Evolutionary conservation across 495 filamentous ascomycete species (phyloP).

Genomic region (Xylaria cubensis): DNA sequence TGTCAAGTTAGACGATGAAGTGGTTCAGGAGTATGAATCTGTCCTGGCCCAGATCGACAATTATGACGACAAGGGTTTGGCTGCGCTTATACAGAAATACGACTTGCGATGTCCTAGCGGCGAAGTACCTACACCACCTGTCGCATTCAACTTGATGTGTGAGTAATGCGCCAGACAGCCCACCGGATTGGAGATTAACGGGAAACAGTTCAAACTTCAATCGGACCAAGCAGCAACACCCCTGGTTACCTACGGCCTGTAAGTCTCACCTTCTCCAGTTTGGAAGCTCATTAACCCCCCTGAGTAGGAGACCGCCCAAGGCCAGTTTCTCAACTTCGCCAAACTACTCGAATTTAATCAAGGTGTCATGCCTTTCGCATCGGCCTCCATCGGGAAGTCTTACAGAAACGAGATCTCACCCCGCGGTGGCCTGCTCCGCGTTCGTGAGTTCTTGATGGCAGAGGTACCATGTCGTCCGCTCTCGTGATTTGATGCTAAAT

Average conservation of each 20-base stretch:
- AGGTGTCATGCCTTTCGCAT: constrained; percentile 75
- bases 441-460: constrained; percentile 83
- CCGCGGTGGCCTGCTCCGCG: constrained; percentile 73
- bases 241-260: constrained; percentile 68
- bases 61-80: constrained; percentile 73
- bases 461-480: constrained; percentile 44
- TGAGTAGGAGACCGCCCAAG: constrained; percentile 69
- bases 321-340: constrained; percentile 76
- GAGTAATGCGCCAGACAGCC: too few relatives aligned
- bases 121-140: constrained; percentile 64
- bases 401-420: constrained; percentile 85
- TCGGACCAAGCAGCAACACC: constrained; percentile 67
- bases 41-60: constrained; percentile 78
- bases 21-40: constrained; percentile 75
- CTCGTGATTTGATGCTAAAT: too few relatives aligned
- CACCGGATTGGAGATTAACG: too few relatives aligned
- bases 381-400: constrained; percentile 77
- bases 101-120: constrained; percentile 61
- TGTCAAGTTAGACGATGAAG: constrained; percentile 69
- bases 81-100: constrained; percentile 70
- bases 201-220: constrained; percentile 61
- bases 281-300: too few relatives aligned
- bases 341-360: constrained; percentile 84
- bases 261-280: too few relatives aligned
- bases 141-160: constrained; percentile 81